A percentile compares a stretch with the other conserved stretches of the same genome.
Conservation (phyloP, 2,329 filamentous ascomycete genomes). For the Phaeophleospora eucalypticola region DNA sequence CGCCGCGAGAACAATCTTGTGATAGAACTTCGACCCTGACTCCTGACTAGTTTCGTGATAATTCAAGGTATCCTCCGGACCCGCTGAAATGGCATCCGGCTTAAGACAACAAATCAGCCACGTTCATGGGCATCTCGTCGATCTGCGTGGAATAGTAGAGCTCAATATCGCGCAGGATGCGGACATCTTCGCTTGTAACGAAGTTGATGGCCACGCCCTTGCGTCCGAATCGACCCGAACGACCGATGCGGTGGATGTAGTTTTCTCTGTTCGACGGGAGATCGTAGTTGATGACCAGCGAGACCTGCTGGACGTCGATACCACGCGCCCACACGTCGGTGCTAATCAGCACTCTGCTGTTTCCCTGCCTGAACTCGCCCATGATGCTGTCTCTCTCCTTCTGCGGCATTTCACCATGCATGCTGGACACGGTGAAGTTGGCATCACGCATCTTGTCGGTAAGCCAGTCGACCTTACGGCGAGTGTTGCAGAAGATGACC, state of each 20-base stretch:
- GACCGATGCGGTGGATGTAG: conserved; percentile 97
- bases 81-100: too few relatives aligned
- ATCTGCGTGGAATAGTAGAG: conserved; percentile 96
- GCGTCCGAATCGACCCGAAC: conserved; percentile 89
- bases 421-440: conserved; percentile 96
- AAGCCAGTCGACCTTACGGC: conserved; percentile 98
- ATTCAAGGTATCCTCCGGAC: background rate
- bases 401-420: conserved; percentile 99
- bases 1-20: conserved; percentile 18
- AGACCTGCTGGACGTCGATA: conserved; percentile 98
- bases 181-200: conserved; percentile 94
- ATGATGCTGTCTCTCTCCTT: conserved; percentile 98
- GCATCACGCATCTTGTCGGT: conserved; percentile 99
- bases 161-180: conserved; percentile 96
- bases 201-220: conserved; percentile 99
- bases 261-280: conserved; percentile 98
- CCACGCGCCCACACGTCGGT: conserved; percentile 97
- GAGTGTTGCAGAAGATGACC: conserved; percentile 99
- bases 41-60: background rate
- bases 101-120: conserved; percentile 37
- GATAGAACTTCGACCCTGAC: background rate
- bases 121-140: conserved; percentile 97
- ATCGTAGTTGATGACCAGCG: conserved; percentile 98
- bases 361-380: conserved; percentile 97
- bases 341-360: conserved; percentile 91